These are phyloP conservation scores for Mycena filopes DNA, from an alignment of 768 basidiomycete genomes.

Conservation along the genomic window DNA sequence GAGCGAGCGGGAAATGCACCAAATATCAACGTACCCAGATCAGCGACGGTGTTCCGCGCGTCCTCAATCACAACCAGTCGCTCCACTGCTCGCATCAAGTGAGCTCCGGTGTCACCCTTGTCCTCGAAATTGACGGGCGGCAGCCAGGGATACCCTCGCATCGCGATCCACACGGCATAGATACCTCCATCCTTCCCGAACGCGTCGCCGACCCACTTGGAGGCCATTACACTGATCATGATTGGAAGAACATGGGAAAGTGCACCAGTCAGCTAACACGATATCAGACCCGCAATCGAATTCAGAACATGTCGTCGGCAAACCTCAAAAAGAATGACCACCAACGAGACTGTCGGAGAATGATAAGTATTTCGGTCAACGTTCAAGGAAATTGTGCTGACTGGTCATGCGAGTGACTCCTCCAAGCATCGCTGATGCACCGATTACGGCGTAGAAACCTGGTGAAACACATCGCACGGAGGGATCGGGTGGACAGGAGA, in stretches of 20 bases:
- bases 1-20: neutral
- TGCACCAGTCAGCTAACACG: conserved; percentile 73
- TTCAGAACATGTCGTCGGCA: conserved; percentile 11
- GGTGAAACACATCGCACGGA: conserved; percentile 76
- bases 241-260: conserved; percentile 85
- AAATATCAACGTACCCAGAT: conserved; percentile 52
- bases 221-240: conserved; percentile 82
- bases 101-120: conserved; percentile 68
- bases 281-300: neutral
- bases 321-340: conserved; percentile 82
- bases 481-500: conserved; percentile 78
- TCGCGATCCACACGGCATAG: conserved; percentile 77
- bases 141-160: conserved; percentile 78
- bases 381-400: conserved; percentile 42
- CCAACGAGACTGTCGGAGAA: conserved; percentile 67
- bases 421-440: conserved; percentile 79
- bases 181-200: conserved; percentile 72
- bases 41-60: conserved; percentile 55
- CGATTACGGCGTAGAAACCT: conserved; percentile 82
- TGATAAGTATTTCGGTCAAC: neutral
- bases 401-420: conserved; percentile 84
- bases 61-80: conserved; percentile 66
- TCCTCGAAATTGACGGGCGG: conserved; percentile 74
- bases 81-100: conserved; percentile 65
- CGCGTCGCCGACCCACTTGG: conserved; percentile 83